Percentiles rank a stretch among this genome's conserved stretches.
Evolutionary conservation across 495 filamentous ascomycete genomes (phyloP).

Genomic region (Annulohypoxylon maeteangense): DNA sequence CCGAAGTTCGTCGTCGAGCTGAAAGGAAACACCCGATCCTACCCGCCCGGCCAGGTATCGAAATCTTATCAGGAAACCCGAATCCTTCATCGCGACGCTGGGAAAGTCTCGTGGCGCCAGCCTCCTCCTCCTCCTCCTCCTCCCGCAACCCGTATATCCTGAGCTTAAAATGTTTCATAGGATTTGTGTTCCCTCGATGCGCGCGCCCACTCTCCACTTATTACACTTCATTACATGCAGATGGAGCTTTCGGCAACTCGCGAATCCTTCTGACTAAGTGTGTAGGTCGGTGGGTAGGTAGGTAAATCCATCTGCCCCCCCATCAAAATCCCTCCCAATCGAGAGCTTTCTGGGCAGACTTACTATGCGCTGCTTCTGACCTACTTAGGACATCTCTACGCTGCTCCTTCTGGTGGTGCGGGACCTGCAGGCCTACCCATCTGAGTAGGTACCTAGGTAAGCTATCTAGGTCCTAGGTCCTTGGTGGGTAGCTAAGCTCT

Average conservation of each 20-base stretch:
- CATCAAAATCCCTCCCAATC: background rate
- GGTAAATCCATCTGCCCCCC: background rate
- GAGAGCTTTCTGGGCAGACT: background rate
- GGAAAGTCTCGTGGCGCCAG: slow-evolving; percentile 4
- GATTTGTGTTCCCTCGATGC: too few species aligned
- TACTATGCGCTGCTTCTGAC: background rate
- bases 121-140: background rate
- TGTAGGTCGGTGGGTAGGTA: slow-evolving; percentile 1
- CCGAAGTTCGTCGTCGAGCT: slow-evolving; percentile 6
- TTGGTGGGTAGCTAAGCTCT: background rate
- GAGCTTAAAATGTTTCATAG: slow-evolving; percentile 1
- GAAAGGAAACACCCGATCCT: slow-evolving; percentile 26
- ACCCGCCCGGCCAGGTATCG: slow-evolving; percentile 22
- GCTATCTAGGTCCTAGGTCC: too few species aligned
- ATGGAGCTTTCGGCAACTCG: slow-evolving; percentile 34
- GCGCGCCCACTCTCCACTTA: slow-evolving; percentile 21
- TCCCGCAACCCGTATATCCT: background rate
- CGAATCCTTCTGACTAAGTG: slow-evolving; percentile 22
- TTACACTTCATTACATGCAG: slow-evolving; percentile 33
- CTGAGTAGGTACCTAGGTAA: too few species aligned
- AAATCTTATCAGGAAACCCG: slow-evolving; percentile 8
- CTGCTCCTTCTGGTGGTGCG: background rate
- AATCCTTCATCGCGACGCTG: slow-evolving; percentile 29
- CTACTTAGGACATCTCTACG: background rate
- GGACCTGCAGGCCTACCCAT: background rate